Evolutionary conservation across 495 filamentous ascomycete genomes (phyloP), one percentile per base, ranked within the genome.

Genomic region (Eremomyces bilateralis): DNA sequence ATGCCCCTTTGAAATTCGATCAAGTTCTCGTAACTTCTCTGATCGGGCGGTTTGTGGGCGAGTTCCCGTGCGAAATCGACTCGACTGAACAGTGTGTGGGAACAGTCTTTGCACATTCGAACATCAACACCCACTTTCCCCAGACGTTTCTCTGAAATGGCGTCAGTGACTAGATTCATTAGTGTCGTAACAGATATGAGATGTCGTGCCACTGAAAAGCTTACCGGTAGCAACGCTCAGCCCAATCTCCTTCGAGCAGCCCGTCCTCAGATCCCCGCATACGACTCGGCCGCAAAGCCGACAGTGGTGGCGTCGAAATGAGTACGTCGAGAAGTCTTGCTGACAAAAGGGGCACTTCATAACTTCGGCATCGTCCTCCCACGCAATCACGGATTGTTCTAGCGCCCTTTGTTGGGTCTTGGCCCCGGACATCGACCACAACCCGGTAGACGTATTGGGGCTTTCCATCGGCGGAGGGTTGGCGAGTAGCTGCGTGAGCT

Each of bases 301-400:
- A 51, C 88, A 97, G 50, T 97, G 88, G 50, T 95, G 90, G 37
- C 88, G 64, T 47, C 88, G 67, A 43, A 91, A 84, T 1, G 79
- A 70, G 60, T 91, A 93, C 18, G 66, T 71, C 1, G 80, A 69
- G 53, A 97, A 97, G 35, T 91, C 80, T 45, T 95, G 88, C 44
- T 83, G 76, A 45, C 88, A 97, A 44, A 91, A 88, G 2, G 88
- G 90, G 42, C 88, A 97, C 31, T 69, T 70, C 3, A 61, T 34
- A 15, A 97, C 83, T 29, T 57, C 67, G 0, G 74, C 63, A 56
- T 95, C 90, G 31, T 95, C 88, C 50, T 97, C 77, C 88, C 88
- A 97, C 11, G 73, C 75, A 13, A 95, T 81, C 12, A 97, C 67
- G 0, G 75, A 80, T 46, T 97, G 90, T 53, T 97, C 88, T 5